These are phyloP conservation scores for Aspergillus carbonarius DNA, from an alignment of 2,329 filamentous ascomycete species.

Conservation along the genomic window DNA sequence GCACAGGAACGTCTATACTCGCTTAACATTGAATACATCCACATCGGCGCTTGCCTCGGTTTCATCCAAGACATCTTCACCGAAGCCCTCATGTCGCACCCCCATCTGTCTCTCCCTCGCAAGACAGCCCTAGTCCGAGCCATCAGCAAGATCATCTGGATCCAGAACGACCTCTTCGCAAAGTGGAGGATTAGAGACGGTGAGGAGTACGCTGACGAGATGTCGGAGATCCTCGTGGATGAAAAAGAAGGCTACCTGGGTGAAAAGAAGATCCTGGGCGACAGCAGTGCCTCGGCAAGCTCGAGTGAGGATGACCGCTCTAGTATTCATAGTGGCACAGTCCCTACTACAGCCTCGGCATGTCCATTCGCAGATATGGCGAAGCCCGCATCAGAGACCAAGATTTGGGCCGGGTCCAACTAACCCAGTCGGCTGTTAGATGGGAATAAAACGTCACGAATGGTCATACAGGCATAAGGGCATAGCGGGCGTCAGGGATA, in stretches of 20 bases:
- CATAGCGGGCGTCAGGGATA: conserved; percentile 13
- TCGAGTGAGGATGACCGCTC: conserved; percentile 32
- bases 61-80: conserved; percentile 77
- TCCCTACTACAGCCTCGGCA: conserved; percentile 18
- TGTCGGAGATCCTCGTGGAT: conserved; percentile 43
- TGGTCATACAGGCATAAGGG: conserved; percentile 2
- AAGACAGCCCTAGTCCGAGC: conserved; percentile 75
- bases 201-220: conserved; percentile 55
- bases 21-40: conserved; percentile 76
- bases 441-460: not conserved
- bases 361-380: conserved; percentile 35
- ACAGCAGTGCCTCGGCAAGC: conserved; percentile 22
- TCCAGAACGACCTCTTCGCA: conserved; percentile 83
- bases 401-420: conserved; percentile 27
- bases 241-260: conserved; percentile 65
- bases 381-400: conserved; percentile 26
- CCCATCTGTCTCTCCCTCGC: conserved; percentile 62
- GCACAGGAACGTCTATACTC: conserved; percentile 70
- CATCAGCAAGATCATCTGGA: conserved; percentile 79
- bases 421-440: not conserved
- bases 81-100: conserved; percentile 72
- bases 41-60: conserved; percentile 69
- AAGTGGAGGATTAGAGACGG: conserved; percentile 75
- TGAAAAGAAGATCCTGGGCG: conserved; percentile 57
- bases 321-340: conserved; percentile 26